phyloP scores from a whole-genome alignment of 2,329 filamentous ascomycete genomes.

The Fusarium napiforme region DNA sequence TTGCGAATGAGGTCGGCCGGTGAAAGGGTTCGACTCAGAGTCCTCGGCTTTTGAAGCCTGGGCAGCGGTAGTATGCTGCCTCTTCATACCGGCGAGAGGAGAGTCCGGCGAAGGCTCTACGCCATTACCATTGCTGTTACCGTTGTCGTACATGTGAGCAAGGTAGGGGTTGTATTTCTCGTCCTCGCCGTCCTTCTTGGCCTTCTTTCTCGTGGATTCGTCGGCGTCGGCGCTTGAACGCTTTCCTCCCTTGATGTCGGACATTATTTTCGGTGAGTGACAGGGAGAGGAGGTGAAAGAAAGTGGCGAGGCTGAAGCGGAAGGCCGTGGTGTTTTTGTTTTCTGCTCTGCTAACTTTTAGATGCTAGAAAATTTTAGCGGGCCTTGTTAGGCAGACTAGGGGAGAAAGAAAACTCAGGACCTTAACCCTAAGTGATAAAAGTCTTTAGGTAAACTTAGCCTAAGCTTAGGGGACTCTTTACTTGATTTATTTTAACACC shows the following conservation, averaged over 20 bases:
- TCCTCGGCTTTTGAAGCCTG: constrained; percentile 82
- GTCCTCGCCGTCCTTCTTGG: constrained; percentile 50
- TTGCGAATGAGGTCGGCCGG: constrained; percentile 76
- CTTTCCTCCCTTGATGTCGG: constrained; percentile 55
- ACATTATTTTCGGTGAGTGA: constrained; percentile 49
- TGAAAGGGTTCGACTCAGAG: constrained; percentile 87
- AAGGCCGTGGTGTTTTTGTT: constrained; percentile 30
- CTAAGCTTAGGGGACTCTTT: too few relatives aligned
- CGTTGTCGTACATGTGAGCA: constrained; percentile 80
- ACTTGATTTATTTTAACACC: too few relatives aligned
- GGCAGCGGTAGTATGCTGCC: constrained; percentile 82
- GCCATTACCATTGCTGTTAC: constrained; percentile 55
- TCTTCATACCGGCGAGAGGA: constrained; percentile 73
- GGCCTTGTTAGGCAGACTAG: constrained; percentile 23
- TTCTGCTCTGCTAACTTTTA: constrained; percentile 15
- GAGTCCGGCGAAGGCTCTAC: constrained; percentile 53
- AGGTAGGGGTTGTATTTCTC: constrained; percentile 82
- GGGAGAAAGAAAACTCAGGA: too few relatives aligned
- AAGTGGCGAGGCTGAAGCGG: constrained; percentile 41
- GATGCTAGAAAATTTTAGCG: constrained; percentile 46
- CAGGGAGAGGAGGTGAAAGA: constrained; percentile 8
- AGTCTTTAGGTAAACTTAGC: too few relatives aligned
- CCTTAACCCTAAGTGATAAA: too few relatives aligned
- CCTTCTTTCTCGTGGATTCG: constrained; percentile 57
- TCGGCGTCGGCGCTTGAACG: constrained; percentile 58